These are phyloP conservation scores for Talaromyces sp. DNA, from an alignment of 2,329 filamentous ascomycete species.

Conservation along the genomic window DNA sequence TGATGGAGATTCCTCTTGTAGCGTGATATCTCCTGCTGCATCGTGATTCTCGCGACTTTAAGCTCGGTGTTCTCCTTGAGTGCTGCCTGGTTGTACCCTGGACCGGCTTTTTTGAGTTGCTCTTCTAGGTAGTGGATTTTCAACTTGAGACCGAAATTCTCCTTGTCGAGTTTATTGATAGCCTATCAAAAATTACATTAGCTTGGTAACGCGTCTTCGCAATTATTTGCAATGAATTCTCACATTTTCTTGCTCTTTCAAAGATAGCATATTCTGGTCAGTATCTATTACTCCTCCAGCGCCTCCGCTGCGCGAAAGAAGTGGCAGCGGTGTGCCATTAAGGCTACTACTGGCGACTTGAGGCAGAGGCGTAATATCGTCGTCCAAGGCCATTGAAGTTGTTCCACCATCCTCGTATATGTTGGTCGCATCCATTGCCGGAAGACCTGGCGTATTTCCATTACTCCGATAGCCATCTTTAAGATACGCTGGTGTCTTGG, in stretches of 20 bases:
- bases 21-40: conserved; percentile 79
- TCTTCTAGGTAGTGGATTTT: conserved; percentile 97
- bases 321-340: conserved; percentile 75
- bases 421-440: conserved; percentile 66
- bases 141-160: conserved; percentile 94
- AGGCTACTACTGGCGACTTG: conserved; percentile 74
- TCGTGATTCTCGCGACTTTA: conserved; percentile 85
- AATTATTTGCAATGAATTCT: conserved; percentile 23
- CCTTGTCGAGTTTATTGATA: conserved; percentile 94
- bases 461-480: conserved; percentile 61
- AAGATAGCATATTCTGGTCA: conserved; percentile 76
- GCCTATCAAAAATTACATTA: conserved; percentile 41
- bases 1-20: conserved; percentile 79
- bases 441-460: conserved; percentile 70
- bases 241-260: conserved; percentile 91
- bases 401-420: conserved; percentile 63
- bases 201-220: not conserved
- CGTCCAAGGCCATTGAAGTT: conserved; percentile 50
- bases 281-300: conserved; percentile 64
- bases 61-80: conserved; percentile 94
- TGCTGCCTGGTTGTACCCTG: conserved; percentile 82
- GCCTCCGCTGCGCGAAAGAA: conserved; percentile 61
- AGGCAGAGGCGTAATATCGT: conserved; percentile 69
- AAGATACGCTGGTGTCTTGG: conserved; percentile 66
- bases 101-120: conserved; percentile 78